Base-by-base conservation (phyloP, 495 filamentous ascomycete genomes). In the Podospora fimiseda region DNA sequence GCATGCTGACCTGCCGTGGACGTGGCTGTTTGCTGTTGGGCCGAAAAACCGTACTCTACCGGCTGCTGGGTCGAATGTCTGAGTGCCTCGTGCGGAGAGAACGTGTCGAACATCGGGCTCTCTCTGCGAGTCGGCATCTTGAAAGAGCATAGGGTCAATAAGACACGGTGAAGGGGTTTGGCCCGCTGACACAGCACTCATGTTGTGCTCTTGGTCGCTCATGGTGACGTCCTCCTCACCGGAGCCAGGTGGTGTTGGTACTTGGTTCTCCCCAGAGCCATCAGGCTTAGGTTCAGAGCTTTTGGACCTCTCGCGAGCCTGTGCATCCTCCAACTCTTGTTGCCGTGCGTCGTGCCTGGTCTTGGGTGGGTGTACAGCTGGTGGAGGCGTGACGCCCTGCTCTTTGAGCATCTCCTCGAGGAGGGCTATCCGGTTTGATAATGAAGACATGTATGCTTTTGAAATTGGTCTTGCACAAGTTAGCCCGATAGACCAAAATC, bases 361-460 rank as follows among this genome's bases (percentile, higher is more conserved):
- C 58, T 74, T 77, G 8, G 77, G 77, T 1, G 77, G 77, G 53
- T 80, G 74, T 27, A 70, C 62, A 39, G 75, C 74, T 2, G 75
- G 73, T 16, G 77, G 77, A 23, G 74, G 68, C 8, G 63, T 65
- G n/a, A 69, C 67, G 22, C 76, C 77, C 8, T 60, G 66, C 37
- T 79, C 75, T 45, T 65, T 62, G 27, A 80, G 61, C 72, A 80
- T 74, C 18, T 49, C 57, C 58, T 80, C 77, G 5, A 80, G 56
- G 24, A 79, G 33, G 7, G 64, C 55, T n/a, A 80, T 76, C 14
- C 77, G 69, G 52, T 71, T 71, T 23, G 77, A 76, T 21, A 80
- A 59, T 4, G 75, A 76, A 36, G 73, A 76, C 70, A 80, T 76
- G 66, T 80, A 80, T 43, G 75, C 77, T 57, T 78, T 70, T 6